Base-by-base conservation (phyloP, 352 stramenopile species). In the Pythium dissotocum region DNA sequence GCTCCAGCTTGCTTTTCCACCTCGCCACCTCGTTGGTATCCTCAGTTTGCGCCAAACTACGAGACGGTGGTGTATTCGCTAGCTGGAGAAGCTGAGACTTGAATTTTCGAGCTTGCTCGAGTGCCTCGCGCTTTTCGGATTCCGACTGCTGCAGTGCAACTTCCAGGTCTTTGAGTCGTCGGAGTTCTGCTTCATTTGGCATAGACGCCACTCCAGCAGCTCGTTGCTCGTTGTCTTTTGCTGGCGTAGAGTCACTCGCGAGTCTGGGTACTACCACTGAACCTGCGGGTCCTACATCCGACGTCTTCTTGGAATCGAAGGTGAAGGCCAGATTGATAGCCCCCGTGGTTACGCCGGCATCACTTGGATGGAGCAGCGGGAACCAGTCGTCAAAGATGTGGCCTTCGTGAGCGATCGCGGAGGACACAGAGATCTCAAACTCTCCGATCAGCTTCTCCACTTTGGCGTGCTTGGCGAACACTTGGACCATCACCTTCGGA, bases 391-490 rank as follows among this genome's bases (percentile, higher is more conserved):
- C 75, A 28, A 93, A 87, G 44, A 91, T 72, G 30, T 90, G 78
- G 2, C 87, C 87, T 70, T 95, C 85, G 26, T 82, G 78, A 0
- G 83, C 73, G 24, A 95, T 85, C 8, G 85, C 84, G 35, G 85
- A 91, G 2, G 80, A 77, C 8, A 94, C 69, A 1, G 85, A 89
- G 32, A 95, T 74, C 62, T 94, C 78, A 42, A 84, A 91, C 58
- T 91, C 84, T 1, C 87, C 87, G 26, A 95, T 62, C 18, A 94
- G 63, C 28, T 79, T 77, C 46, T 95, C 86, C 0, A 78, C 79
- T 61, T 91, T 93, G 0, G 70, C 35, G 30, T 93, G 83, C 36
- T 87, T 88, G 46, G 81, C 92, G 48, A 84, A 94, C 13, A 95
- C 80, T 44, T 82, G 78, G 60, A 94, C 65, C 0, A 79, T 36